Evolutionary conservation across 164 flowering plant genomes (phyloP).

Genomic region (Euptelea pleiosperma): DNA sequence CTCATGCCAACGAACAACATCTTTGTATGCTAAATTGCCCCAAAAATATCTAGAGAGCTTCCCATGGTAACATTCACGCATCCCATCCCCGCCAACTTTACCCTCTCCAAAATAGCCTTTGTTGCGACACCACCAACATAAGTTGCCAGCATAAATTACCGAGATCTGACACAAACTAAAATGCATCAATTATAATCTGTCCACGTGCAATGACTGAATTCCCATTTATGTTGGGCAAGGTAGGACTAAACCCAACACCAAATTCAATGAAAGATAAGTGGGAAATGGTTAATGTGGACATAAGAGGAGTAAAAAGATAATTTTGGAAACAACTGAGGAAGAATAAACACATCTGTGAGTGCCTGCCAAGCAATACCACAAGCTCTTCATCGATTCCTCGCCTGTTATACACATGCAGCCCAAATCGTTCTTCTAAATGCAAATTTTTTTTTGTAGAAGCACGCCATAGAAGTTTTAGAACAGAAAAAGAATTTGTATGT

Average conservation of each 20-base stretch:
- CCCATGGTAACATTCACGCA: constrained; percentile 90
- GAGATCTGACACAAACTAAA: constrained; percentile 55
- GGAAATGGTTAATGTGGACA: no score
- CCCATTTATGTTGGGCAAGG: no score
- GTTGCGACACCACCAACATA: constrained; percentile 89
- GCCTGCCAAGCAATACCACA: constrained; percentile 68
- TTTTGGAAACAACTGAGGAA: neutral
- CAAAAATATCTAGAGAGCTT: constrained; percentile 89
- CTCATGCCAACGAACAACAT: constrained; percentile 80
- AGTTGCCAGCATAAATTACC: no score
- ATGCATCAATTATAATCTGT: neutral
- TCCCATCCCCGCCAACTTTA: constrained; percentile 66
- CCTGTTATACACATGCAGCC: constrained; percentile 34
- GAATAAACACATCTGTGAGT: constrained; percentile 58
- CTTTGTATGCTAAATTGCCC: constrained; percentile 75
- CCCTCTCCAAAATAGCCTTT: constrained; percentile 74
- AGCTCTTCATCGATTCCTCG: constrained; percentile 94
- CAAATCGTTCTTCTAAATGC: neutral
- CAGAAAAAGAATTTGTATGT: no score
- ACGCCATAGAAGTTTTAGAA: no score
- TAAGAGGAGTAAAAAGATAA: no score
- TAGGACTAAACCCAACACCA: no score
- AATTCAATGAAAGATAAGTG: neutral
- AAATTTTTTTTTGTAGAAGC: no score
- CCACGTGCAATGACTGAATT: no score